These are phyloP conservation scores for Litsea cubeba DNA, from an alignment of 164 flowering plant genomes.

Conservation along the genomic window DNA sequence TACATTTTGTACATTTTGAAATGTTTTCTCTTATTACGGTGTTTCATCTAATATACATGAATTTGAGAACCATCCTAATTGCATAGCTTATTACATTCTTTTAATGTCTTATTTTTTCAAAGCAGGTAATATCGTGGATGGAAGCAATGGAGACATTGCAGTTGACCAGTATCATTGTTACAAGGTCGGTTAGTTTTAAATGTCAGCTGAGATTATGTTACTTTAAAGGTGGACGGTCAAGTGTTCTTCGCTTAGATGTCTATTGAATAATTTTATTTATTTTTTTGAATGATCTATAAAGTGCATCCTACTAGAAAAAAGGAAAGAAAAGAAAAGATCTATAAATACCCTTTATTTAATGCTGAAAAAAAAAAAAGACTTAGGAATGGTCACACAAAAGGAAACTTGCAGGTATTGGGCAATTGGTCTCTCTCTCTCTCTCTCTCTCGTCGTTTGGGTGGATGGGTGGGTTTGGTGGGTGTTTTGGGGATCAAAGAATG, in stretches of 20 bases:
- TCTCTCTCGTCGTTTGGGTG: not conserved
- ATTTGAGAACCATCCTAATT: not conserved
- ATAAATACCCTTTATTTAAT: not conserved
- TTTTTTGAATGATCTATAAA: no score
- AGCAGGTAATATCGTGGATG: constrained; percentile 66
- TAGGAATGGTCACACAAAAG: not conserved
- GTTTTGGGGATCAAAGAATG: no score
- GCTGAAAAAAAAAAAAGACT: not conserved
- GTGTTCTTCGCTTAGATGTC: not conserved
- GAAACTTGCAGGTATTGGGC: not conserved
- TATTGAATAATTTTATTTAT: not conserved
- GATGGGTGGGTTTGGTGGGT: no score
- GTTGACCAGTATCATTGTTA: constrained; percentile 86
- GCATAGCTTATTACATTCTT: not conserved
- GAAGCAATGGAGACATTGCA: constrained; percentile 79
- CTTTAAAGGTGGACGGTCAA: not conserved
- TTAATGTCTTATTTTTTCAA: constrained; percentile 2
- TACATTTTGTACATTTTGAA: constrained; percentile 1
- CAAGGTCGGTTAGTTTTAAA: not conserved
- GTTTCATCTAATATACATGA: not conserved
- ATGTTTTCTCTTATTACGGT: not conserved
- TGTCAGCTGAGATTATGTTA: not conserved
- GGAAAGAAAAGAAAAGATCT: not conserved
- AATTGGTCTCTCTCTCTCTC: not conserved
- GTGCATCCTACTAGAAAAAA: not conserved